These are phyloP conservation scores for Bruguiera sexangula DNA, from an alignment of 345 rosid species.

Conservation along the genomic window DNA sequence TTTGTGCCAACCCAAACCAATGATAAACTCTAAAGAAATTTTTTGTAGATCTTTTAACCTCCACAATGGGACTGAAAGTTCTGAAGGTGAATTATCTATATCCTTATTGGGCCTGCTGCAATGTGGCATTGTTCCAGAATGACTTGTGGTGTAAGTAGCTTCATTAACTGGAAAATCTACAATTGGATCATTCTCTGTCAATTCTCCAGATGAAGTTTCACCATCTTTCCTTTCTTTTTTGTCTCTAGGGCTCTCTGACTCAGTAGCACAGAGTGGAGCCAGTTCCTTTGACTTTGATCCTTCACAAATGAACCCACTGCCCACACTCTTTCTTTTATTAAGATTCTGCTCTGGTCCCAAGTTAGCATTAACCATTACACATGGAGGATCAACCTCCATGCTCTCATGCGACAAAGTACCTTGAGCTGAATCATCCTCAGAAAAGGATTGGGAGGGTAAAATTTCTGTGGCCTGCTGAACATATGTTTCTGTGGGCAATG, in stretches of 20 bases:
- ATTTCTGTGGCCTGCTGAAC: conserved; percentile 14
- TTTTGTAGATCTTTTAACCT: conserved; percentile 36
- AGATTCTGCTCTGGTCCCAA: conserved; percentile 25
- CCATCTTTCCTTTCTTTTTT: conserved; percentile 27
- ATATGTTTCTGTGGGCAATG: conserved; percentile 13
- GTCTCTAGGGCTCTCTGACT: conserved; percentile 22
- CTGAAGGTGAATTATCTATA: conserved; percentile 22
- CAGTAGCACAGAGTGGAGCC: conserved; percentile 16
- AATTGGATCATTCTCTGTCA: conserved; percentile 14
- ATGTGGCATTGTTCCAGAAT: conserved; percentile 21
- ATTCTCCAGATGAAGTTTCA: conserved; percentile 19
- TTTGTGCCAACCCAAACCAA: not conserved
- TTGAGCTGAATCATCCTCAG: conserved; percentile 17
- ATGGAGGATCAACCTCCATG: conserved; percentile 20
- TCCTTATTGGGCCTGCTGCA: conserved; percentile 23
- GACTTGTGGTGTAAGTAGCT: conserved; percentile 18
- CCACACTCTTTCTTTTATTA: conserved; percentile 8
- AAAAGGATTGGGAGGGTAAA: conserved; percentile 18
- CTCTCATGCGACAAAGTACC: conserved; percentile 17
- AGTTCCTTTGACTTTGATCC: conserved; percentile 22
- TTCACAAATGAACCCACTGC: conserved; percentile 25
- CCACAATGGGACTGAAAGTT: conserved; percentile 27
- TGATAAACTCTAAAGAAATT: not conserved
- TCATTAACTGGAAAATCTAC: conserved; percentile 20
- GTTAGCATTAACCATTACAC: conserved; percentile 16